Evolutionary conservation across 208 protist genomes (phyloP).

Genomic region (Trypanosoma rangeli): DNA sequence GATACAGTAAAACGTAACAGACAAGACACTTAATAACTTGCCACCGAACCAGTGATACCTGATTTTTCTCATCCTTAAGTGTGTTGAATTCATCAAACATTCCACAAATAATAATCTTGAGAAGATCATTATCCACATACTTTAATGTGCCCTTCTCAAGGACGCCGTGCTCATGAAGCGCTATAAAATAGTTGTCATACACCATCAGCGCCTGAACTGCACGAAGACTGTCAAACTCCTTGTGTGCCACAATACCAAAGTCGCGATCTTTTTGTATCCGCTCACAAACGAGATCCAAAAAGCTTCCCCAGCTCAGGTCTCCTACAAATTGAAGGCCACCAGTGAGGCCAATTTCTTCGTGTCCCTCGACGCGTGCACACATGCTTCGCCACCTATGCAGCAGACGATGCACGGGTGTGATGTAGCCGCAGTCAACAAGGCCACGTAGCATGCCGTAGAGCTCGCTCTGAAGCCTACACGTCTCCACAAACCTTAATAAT

Average conservation of each 20-base stretch:
- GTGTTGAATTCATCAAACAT: constrained; percentile 77
- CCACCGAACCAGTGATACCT: constrained; percentile 38
- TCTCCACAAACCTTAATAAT: constrained; percentile 48
- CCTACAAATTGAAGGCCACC: constrained; percentile 42
- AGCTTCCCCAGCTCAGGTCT: constrained; percentile 65
- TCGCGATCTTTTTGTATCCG: constrained; percentile 29
- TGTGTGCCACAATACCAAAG: constrained; percentile 28
- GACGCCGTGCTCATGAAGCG: constrained; percentile 53
- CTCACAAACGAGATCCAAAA: constrained; percentile 60
- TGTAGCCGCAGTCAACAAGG: constrained; percentile 59
- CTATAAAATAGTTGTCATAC: constrained; percentile 75
- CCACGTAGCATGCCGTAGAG: constrained; percentile 49
- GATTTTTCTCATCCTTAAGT: constrained; percentile 37
- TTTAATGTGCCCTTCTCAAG: constrained; percentile 44
- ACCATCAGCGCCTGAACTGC: constrained; percentile 71
- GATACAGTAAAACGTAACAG: constrained; percentile 48
- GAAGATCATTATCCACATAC: constrained; percentile 43
- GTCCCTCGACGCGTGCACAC: constrained; percentile 33
- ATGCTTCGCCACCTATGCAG: constrained; percentile 37
- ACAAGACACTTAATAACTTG: constrained; percentile 42
- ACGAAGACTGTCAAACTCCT: constrained; percentile 55
- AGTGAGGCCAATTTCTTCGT: constrained; percentile 34
- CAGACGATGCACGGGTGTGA: constrained; percentile 59
- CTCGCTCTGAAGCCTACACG: constrained; percentile 46
- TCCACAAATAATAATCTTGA: constrained; percentile 40